Conservation (phyloP, 1,139 yeast genomes). For the Taiozyma sp. region DNA sequence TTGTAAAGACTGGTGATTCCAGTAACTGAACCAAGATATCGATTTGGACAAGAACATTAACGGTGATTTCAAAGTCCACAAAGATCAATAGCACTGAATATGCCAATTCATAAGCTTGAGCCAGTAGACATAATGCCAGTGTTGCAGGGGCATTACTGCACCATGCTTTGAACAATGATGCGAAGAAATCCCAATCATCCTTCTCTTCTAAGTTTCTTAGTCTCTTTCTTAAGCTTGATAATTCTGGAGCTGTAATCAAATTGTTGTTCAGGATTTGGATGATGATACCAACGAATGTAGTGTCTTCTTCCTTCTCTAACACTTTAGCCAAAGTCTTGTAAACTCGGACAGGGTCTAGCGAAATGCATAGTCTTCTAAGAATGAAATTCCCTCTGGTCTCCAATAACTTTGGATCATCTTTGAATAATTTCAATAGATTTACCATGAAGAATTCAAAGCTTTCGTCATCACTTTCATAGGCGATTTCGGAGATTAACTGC, state of each 20-base stretch:
- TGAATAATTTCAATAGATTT: slow-evolving; percentile 64
- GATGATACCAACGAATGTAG: slow-evolving; percentile 72
- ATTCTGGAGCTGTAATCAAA: slow-evolving; percentile 82
- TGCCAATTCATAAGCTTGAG: slow-evolving; percentile 88
- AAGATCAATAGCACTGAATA: slow-evolving; percentile 70
- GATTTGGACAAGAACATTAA: slow-evolving; percentile 66
- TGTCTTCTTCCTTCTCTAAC: slow-evolving; percentile 53
- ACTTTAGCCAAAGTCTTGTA: slow-evolving; percentile 79
- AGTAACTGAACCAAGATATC: slow-evolving; percentile 76
- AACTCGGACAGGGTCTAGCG: slow-evolving; percentile 77
- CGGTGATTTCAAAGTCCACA: slow-evolving; percentile 70
- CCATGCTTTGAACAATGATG: slow-evolving; percentile 84
- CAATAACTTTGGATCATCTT: slow-evolving; percentile 54
- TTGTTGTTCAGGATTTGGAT: slow-evolving; percentile 86
- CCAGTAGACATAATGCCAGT: slow-evolving; percentile 74
- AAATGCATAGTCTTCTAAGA: slow-evolving; percentile 75
- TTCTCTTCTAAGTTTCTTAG: slow-evolving; percentile 41
- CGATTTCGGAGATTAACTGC: slow-evolving; percentile 71
- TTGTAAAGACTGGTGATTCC: slow-evolving; percentile 87
- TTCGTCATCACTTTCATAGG: slow-evolving; percentile 70
- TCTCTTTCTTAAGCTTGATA: slow-evolving; percentile 62
- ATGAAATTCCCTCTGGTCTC: slow-evolving; percentile 80
- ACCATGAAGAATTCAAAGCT: slow-evolving; percentile 74
- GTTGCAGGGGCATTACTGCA: slow-evolving; percentile 89
- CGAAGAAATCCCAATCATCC: slow-evolving; percentile 71